These are phyloP conservation scores for Gastrodia elata DNA, from an alignment of 106 monocot genomes.

Conservation along the genomic window DNA sequence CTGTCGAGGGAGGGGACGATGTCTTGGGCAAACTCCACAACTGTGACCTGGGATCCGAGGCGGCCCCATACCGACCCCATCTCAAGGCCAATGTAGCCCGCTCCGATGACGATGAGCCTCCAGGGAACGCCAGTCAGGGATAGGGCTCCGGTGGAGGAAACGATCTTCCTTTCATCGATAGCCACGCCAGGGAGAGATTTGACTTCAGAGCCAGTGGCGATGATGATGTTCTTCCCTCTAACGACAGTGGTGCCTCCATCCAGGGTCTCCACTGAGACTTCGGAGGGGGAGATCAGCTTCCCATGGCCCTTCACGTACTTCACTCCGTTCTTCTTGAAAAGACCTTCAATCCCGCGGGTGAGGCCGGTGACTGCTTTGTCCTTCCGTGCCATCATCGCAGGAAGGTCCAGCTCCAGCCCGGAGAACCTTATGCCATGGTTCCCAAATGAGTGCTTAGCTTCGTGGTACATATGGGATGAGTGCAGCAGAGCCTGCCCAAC, in stretches of 20 bases:
- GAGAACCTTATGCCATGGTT: constrained; percentile 38
- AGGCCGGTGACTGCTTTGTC: constrained; percentile 56
- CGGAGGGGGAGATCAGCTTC: constrained; percentile 25
- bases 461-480: constrained; percentile 45
- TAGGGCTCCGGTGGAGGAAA: constrained; percentile 86
- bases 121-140: constrained; percentile 54
- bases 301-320: constrained; percentile 54
- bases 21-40: constrained; percentile 92
- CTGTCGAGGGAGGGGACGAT: constrained; percentile 85
- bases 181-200: constrained; percentile 40
- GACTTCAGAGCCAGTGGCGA: constrained; percentile 55
- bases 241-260: constrained; percentile 35
- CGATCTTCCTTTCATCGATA: constrained; percentile 40
- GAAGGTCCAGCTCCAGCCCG: constrained; percentile 33
- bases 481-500: constrained; percentile 46
- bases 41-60: constrained; percentile 86
- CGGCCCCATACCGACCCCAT: constrained; percentile 96
- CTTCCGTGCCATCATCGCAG: constrained; percentile 57
- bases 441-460: constrained; percentile 42
- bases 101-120: constrained; percentile 84
- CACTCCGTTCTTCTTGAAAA: constrained; percentile 60
- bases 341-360: constrained; percentile 31
- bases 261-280: constrained; percentile 35
- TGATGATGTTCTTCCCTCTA: constrained; percentile 46
- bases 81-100: constrained; percentile 89